A percentile compares a stretch with the other conserved stretches of the same genome.
phyloP scores from a whole-genome alignment of 805 yeast genomes.

The Clavispora phyllophila region DNA sequence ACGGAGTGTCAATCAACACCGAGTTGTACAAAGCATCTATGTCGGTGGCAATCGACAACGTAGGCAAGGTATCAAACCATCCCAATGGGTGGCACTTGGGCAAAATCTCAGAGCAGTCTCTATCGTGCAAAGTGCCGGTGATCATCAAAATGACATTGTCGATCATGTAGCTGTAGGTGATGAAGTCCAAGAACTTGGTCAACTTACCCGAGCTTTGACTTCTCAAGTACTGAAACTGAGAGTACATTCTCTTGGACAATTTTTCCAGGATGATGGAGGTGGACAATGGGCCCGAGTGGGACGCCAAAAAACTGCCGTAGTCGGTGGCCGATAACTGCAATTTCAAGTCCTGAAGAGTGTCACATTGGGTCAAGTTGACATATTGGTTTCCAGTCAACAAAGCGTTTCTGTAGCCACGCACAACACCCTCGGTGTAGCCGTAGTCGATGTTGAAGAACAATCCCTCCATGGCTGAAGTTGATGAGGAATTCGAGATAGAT shows the following conservation, averaged over 20 bases:
- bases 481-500: not conserved
- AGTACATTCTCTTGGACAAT: constrained; percentile 67
- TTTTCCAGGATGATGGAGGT: constrained; percentile 82
- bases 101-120: constrained; percentile 84
- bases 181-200: constrained; percentile 81
- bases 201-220: constrained; percentile 79
- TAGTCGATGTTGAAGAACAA: constrained; percentile 81
- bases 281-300: constrained; percentile 75
- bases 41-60: constrained; percentile 90
- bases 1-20: constrained; percentile 92
- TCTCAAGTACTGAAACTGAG: constrained; percentile 80
- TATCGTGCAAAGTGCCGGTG: constrained; percentile 93
- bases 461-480: constrained; percentile 68
- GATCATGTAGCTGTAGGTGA: constrained; percentile 96
- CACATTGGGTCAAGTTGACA: constrained; percentile 92
- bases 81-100: constrained; percentile 95
- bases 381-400: constrained; percentile 75
- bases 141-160: constrained; percentile 95
- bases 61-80: constrained; percentile 97
- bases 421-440: constrained; percentile 92
- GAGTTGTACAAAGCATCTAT: constrained; percentile 88
- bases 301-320: constrained; percentile 84
- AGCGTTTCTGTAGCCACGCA: constrained; percentile 89
- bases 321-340: constrained; percentile 94
- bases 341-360: constrained; percentile 87